phyloP scores from a whole-genome alignment of 805 yeast genomes.

The Yarrowia yakushimensis region DNA sequence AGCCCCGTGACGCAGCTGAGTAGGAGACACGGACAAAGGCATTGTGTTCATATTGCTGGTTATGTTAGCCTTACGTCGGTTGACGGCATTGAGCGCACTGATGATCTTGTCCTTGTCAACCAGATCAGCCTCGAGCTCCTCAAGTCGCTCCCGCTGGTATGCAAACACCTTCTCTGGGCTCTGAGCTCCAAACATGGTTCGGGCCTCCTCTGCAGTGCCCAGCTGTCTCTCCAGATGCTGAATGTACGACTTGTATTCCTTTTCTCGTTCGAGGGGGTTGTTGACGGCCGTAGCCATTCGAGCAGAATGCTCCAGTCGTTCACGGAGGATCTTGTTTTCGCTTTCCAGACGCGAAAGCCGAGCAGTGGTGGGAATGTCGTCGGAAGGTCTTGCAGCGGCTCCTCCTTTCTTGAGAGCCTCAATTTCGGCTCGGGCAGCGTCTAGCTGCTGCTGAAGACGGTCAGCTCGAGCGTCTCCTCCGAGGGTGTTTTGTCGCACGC shows the following conservation, averaged over 20 bases:
- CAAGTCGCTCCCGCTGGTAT: conserved; percentile 66
- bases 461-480: conserved; percentile 51
- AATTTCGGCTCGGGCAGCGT: conserved; percentile 55
- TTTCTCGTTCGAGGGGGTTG: conserved; percentile 25
- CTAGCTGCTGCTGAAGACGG: conserved; percentile 57
- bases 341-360: conserved; percentile 49
- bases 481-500: conserved; percentile 49
- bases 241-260: conserved; percentile 51
- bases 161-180: conserved; percentile 40
- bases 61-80: conserved; percentile 50
- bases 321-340: conserved; percentile 62
- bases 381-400: background rate
- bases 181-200: conserved; percentile 28
- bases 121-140: conserved; percentile 57
- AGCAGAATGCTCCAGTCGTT: conserved; percentile 64
- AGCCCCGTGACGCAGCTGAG: background rate
- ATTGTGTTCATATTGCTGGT: conserved; percentile 23
- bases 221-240: conserved; percentile 56
- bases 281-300: conserved; percentile 38
- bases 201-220: conserved; percentile 32
- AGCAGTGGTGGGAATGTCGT: conserved; percentile 30
- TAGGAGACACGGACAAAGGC: conserved; percentile 21
- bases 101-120: conserved; percentile 77
- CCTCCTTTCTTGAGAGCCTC: conserved; percentile 33
- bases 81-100: conserved; percentile 63